Evolutionary conservation across 73 alveolate species (phyloP).

Genomic region (Halteria grandinella): DNA sequence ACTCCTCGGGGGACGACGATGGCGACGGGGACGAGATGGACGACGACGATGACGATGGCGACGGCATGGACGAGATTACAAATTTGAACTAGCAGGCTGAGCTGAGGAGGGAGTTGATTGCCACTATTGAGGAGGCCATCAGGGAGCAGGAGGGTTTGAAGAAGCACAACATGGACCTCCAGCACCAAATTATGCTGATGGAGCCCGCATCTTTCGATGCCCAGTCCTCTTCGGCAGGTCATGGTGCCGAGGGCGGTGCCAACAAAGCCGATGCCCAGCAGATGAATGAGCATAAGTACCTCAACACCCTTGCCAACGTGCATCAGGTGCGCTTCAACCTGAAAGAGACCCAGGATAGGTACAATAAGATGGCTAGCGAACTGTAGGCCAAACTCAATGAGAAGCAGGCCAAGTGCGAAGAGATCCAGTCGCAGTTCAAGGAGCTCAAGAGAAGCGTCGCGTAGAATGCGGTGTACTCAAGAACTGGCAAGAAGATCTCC

Average conservation of each 20-base stretch:
- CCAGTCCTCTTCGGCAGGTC: no score
- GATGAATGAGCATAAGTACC: conserved; percentile 89
- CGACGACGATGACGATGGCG: conserved; percentile 60
- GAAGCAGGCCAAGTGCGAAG: conserved; percentile 94
- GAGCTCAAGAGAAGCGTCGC: conserved; percentile 95
- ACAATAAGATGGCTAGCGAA: conserved; percentile 89
- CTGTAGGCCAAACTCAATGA: conserved; percentile 82
- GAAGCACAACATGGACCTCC: conserved; percentile 76
- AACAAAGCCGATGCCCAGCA: conserved; percentile 76
- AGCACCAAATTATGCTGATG: conserved; percentile 81
- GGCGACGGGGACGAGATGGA: conserved; percentile 54
- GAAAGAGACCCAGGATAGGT: conserved; percentile 88
- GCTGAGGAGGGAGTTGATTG: conserved; percentile 80
- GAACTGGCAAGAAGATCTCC: conserved; percentile 88
- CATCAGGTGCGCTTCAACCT: conserved; percentile 90
- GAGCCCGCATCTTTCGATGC: conserved; percentile 54
- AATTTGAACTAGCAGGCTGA: conserved; percentile 73
- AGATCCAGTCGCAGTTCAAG: conserved; percentile 90
- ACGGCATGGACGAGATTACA: conserved; percentile 54
- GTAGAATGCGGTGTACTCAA: conserved; percentile 87
- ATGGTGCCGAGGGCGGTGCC: conserved; percentile 69
- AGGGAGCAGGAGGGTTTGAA: conserved; percentile 77
- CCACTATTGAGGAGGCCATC: conserved; percentile 84
- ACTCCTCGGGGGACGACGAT: conserved; percentile 5
- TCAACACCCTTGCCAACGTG: conserved; percentile 92